A percentile compares a stretch with the other conserved stretches of the same genome.
phyloP scores from a whole-genome alignment of 164 flowering plant genomes.

The Berberis thunbergii region DNA sequence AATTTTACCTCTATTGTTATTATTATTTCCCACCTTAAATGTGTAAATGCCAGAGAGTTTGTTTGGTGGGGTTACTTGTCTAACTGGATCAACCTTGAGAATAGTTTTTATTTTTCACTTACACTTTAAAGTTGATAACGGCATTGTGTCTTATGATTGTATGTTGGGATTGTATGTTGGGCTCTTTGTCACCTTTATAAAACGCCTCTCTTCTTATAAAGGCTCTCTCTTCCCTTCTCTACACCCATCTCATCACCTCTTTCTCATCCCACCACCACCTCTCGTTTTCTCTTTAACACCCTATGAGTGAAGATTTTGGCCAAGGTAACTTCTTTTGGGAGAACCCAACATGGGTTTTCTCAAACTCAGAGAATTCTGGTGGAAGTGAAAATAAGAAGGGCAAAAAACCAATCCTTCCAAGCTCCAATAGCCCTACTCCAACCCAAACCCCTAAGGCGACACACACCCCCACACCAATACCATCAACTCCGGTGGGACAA shows the following conservation, averaged over 20 bases:
- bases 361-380: constrained; percentile 35
- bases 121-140: constrained; percentile 45
- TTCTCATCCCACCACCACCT: constrained; percentile 2
- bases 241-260: constrained; percentile 6
- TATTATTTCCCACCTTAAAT: no score
- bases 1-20: no score
- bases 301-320: constrained; percentile 23
- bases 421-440: constrained; percentile 17
- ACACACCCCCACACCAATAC: neutral
- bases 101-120: no score
- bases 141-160: constrained; percentile 57
- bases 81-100: neutral
- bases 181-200: constrained; percentile 27
- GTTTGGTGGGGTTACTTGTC: neutral
- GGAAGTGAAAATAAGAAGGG: constrained; percentile 2
- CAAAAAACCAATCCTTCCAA: constrained; percentile 4
- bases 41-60: no score
- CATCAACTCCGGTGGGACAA: constrained; percentile 2
- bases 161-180: no score
- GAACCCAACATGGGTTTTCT: constrained; percentile 25
- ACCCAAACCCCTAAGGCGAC: neutral
- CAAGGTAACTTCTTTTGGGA: constrained; percentile 23
- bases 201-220: neutral
- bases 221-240: neutral
- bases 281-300: constrained; percentile 4